Evolutionary conservation across 495 filamentous ascomycete genomes (phyloP).

Genomic region (Tuber microsphaerosporum): DNA sequence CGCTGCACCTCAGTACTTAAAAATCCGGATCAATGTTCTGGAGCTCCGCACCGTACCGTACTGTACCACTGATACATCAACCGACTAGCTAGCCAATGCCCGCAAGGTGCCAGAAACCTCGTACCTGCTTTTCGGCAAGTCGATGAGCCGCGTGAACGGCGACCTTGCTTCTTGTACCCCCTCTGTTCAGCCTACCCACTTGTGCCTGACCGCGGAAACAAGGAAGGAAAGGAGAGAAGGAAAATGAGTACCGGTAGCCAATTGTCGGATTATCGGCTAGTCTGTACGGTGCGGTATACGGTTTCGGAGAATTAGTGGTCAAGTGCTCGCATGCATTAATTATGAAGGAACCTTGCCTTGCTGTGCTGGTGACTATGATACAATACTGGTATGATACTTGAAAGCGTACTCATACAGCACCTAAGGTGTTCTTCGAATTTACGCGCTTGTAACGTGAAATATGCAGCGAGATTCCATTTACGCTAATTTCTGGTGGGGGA

Average conservation of each 20-base stretch:
- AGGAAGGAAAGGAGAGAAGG: background rate
- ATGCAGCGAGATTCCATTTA: background rate
- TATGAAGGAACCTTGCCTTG: background rate
- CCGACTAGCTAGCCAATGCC: background rate
- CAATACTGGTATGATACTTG: background rate
- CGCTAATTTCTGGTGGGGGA: background rate
- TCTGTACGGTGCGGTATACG: background rate
- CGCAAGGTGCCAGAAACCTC: background rate
- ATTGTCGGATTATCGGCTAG: background rate
- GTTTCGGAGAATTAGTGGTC: background rate
- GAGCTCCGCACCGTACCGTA: background rate
- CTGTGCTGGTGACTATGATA: background rate
- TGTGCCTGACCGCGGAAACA: background rate
- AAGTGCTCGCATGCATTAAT: background rate
- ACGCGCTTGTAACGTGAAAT: background rate
- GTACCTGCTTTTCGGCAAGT: background rate
- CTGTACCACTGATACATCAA: background rate
- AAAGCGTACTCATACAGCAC: no score
- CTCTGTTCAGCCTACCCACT: background rate
- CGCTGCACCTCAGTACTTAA: background rate
- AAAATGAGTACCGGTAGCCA: background rate
- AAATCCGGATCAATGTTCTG: background rate
- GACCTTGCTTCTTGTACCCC: background rate
- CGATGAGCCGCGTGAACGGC: background rate
- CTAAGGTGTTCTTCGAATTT: background rate